Base-by-base conservation (phyloP, 1,139 yeast genomes). In the Diutina neorugosa region DNA sequence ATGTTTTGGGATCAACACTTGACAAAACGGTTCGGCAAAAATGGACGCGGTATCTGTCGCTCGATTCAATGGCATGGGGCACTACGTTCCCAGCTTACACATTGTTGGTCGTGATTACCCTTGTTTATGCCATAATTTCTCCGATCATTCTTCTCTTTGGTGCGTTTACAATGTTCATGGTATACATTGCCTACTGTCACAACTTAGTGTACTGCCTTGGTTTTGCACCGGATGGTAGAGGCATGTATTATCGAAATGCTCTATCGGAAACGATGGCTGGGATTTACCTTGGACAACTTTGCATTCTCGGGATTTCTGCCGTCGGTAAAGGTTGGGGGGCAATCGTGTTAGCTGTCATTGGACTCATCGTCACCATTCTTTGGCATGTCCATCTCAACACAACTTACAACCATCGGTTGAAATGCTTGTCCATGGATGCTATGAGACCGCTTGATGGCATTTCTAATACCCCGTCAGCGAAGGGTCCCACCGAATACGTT, bases 321-420 rank as follows among this genome's bases (percentile, higher is more conserved):
- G 89, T 90, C 62, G 94, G 96, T 58, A 88, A 89, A 74, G 87
- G 95, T 55, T 91, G 96, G 96, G 97, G 96, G 44, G 95, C 96
- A 51, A 78, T 91, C 58, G 91, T 80, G 16, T 70, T 93, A 53
- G 89, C 86, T 67, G 84, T 80, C 8, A 75, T 88, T 55, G 72
- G 83, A 54, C 62, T 89, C 16, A 80, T 73, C 16, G 73, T 77
- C 57, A 89, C 97, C 0, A 76, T 79, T 4, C 79, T 81, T 62
- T 76, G 80, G 54, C 96, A 93, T 63, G 48, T 80, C 41, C 74
- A 79, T 56, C 66, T 91, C 62, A 77, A 73, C 54, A 58, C 63
- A 23, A 86, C 96, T 0, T 88, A 88, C 64, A 81, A 74, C 54
- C 76, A 77, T n/a, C 71, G 90, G 63, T 63, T 84, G 57, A 62